phyloP scores from a whole-genome alignment of 2,329 filamentous ascomycete genomes.

The Cladosporium sp. region DNA sequence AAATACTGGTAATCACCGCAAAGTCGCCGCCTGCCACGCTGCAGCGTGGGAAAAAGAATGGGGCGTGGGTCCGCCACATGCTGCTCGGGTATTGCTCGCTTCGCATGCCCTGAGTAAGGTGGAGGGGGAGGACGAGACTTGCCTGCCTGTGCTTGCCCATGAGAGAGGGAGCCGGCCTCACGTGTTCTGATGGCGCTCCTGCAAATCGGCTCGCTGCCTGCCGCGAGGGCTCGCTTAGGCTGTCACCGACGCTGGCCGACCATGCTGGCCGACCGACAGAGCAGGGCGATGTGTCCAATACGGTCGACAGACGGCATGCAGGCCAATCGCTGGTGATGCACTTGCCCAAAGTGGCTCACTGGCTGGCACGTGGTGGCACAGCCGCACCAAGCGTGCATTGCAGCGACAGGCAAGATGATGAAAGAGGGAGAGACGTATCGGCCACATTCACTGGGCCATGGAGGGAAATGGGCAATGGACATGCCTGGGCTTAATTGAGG shows the following conservation, averaged over 20 bases:
- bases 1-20: not conserved
- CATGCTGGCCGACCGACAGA: not conserved
- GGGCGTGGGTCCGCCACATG: not conserved
- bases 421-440: not conserved
- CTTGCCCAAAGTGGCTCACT: constrained; percentile 1
- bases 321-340: not conserved
- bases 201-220: constrained; percentile 6
- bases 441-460: not conserved
- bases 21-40: not conserved
- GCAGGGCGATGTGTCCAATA: not conserved
- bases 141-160: not conserved
- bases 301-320: not conserved
- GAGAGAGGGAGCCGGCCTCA: not conserved
- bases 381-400: constrained; percentile 7
- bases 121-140: not conserved
- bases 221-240: constrained; percentile 5
- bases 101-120: not conserved
- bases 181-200: not conserved
- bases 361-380: constrained; percentile 8
- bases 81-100: constrained; percentile 3
- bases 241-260: constrained; percentile 1
- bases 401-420: not conserved
- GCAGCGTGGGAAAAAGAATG: constrained; percentile 4
- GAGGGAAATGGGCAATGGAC: not conserved
- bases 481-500: not conserved